Evolutionary conservation across 2,329 filamentous ascomycete species (phyloP), one percentile per base, ranked within the genome.

Genomic region (Rutstroemia sydowiana): DNA sequence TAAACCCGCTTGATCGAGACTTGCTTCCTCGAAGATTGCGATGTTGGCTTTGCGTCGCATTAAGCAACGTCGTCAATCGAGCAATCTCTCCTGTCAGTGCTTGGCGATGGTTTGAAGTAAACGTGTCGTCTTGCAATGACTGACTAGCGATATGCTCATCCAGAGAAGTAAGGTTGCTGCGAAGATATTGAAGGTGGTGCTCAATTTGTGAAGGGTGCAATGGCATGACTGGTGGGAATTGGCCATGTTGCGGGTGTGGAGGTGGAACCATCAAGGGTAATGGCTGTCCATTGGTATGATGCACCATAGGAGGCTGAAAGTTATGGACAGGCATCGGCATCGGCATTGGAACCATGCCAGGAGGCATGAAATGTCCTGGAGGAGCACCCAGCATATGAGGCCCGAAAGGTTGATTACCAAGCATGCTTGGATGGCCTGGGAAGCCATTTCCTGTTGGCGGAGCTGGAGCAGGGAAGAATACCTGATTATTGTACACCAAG

Each of bases 131-230:
- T 36, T 51, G 48, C 18, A 51, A 16, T 8, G 48, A 51, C n/a
- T 51, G 42, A 16, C 78, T 81, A 48, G 75, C 73, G 41, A 84
- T 65, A 57, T 84, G 79, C 54, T 79, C 75, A 56, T 82, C 75
- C 37, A 77, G 70, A 52, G 76, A 75, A 59, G 75, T 78, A 54
- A 84, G 69, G n/a, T 73, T 73, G n/a, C 63, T 60, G 37, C 72
- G 73, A 49, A 84, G 71, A 39, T 69, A 47, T 18, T 60, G 53
- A 43, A 66, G 56, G 41, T 65, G 62, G 16, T 51, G 48, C 20
- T 48, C 39, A 54, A 66, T 20, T 58, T 54, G 26, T 55, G 26
- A 8, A 59, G 54, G 37, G 16, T 21, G 48, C n/a, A 46, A 31
- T 28, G 42, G 42, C 13, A 18, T 20, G 20, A 52, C 41, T 21